Conservation (phyloP, 2,329 filamentous ascomycete species). For the Endoconidiophora laricicola region DNA sequence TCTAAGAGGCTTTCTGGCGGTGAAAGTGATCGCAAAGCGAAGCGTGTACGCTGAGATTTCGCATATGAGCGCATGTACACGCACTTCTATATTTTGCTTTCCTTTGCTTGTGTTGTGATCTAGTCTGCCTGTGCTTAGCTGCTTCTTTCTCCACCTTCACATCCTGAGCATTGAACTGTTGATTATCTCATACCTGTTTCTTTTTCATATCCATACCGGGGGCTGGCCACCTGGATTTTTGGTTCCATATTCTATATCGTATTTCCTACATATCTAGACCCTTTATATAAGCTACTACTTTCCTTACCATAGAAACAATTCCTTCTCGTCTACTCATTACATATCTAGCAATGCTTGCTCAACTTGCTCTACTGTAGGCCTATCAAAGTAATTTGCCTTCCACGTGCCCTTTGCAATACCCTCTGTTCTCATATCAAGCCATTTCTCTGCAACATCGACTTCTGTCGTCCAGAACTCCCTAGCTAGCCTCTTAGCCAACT, state of each 20-base stretch:
- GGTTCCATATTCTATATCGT: not conserved
- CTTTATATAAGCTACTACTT: slow-evolving; percentile 17
- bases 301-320: slow-evolving; percentile 13
- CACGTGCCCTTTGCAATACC: slow-evolving; percentile 25
- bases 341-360: too few species aligned
- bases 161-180: too few species aligned
- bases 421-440: slow-evolving; percentile 26
- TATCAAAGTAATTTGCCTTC: slow-evolving; percentile 33
- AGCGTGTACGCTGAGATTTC: slow-evolving; percentile 2
- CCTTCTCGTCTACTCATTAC: too few species aligned
- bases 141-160: not conserved
- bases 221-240: too few species aligned
- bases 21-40: slow-evolving; percentile 16
- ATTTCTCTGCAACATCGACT: slow-evolving; percentile 30
- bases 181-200: too few species aligned
- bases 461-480: slow-evolving; percentile 33
- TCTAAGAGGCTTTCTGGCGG: slow-evolving; percentile 20
- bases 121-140: not conserved
- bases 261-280: not conserved
- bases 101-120: too few species aligned
- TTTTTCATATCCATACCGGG: too few species aligned
- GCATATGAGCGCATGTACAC: too few species aligned
- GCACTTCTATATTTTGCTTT: too few species aligned
- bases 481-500: slow-evolving; percentile 17
- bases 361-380: slow-evolving; percentile 31